These are phyloP conservation scores for Aschersonia sp. DNA, from an alignment of 2,329 filamentous ascomycete species.

Conservation along the genomic window DNA sequence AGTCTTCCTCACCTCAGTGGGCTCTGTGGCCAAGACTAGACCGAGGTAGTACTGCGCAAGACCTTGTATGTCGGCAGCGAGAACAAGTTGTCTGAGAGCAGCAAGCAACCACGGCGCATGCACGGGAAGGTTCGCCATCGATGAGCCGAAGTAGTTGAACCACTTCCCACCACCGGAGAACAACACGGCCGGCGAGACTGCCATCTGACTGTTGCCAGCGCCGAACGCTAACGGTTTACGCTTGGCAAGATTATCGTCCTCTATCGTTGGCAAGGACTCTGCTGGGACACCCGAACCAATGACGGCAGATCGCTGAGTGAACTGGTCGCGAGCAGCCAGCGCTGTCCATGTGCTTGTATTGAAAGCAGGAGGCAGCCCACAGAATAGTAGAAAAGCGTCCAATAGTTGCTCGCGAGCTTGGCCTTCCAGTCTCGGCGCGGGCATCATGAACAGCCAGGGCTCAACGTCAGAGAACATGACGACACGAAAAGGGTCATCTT, in stretches of 20 bases:
- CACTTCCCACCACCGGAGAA: constrained; percentile 28
- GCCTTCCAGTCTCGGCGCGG: constrained; percentile 16
- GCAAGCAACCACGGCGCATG: constrained; percentile 34
- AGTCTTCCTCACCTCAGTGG: constrained; percentile 45
- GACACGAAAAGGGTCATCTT: constrained; percentile 72
- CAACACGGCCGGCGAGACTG: constrained; percentile 33
- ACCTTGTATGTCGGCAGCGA: constrained; percentile 15
- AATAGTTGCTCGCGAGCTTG: constrained; percentile 34
- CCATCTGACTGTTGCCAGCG: constrained; percentile 14
- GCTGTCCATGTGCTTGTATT: constrained; percentile 13
- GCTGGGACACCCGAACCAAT: constrained; percentile 1
- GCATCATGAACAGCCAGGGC: constrained; percentile 42
- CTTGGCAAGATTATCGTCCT: constrained; percentile 4
- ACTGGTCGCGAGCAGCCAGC: constrained; percentile 16
- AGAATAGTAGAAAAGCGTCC: constrained; percentile 59
- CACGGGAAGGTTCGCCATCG: constrained; percentile 9
- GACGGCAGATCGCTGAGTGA: constrained; percentile 7
- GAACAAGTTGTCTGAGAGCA: constrained; percentile 43
- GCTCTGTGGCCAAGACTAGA: constrained; percentile 44
- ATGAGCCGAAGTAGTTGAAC: constrained; percentile 27
- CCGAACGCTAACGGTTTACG: constrained; percentile 15
- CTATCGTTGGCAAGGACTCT: not conserved
- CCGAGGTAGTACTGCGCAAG: constrained; percentile 59
- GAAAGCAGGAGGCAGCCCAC: constrained; percentile 40
- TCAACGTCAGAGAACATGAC: constrained; percentile 68